Evolutionary conservation across 768 basidiomycete species (phyloP).

Genomic region (Ramaria rubella): DNA sequence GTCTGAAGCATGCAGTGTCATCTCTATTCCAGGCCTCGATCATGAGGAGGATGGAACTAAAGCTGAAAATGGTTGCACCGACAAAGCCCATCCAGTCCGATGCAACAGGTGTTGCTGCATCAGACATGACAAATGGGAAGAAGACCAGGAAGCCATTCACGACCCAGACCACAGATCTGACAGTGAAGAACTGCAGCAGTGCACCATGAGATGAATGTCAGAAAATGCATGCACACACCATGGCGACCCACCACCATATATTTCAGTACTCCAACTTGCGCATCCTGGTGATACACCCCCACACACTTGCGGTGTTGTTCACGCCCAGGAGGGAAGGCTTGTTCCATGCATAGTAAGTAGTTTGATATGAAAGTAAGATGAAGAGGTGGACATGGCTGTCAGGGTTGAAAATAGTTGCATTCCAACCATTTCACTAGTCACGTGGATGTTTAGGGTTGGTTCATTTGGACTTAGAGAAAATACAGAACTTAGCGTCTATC

Average conservation of each 20-base stretch:
- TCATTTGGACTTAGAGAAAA: no score
- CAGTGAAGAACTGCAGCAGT: constrained; percentile 24
- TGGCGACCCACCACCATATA: constrained; percentile 1
- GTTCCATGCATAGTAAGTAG: no score
- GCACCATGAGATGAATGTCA: no score
- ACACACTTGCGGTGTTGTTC: no score
- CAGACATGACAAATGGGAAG: constrained; percentile 36
- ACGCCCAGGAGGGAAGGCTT: no score
- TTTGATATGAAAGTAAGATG: no score
- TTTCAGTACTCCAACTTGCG: background rate
- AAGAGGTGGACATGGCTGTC: no score
- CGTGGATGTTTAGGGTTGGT: no score
- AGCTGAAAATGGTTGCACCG: constrained; percentile 53
- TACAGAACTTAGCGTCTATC: no score
- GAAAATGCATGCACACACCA: background rate
- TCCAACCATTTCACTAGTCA: no score
- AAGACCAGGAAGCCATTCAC: constrained; percentile 51
- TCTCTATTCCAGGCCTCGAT: constrained; percentile 45
- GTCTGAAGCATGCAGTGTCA: constrained; percentile 18
- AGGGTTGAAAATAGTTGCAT: no score
- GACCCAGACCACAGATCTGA: constrained; percentile 45
- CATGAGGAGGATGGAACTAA: constrained; percentile 47
- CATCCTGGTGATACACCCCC: background rate
- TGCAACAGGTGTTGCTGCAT: constrained; percentile 25
- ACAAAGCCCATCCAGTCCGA: constrained; percentile 46